These are phyloP conservation scores for Leptographium galeiforme DNA, from an alignment of 2,329 filamentous ascomycete genomes.

Conservation along the genomic window DNA sequence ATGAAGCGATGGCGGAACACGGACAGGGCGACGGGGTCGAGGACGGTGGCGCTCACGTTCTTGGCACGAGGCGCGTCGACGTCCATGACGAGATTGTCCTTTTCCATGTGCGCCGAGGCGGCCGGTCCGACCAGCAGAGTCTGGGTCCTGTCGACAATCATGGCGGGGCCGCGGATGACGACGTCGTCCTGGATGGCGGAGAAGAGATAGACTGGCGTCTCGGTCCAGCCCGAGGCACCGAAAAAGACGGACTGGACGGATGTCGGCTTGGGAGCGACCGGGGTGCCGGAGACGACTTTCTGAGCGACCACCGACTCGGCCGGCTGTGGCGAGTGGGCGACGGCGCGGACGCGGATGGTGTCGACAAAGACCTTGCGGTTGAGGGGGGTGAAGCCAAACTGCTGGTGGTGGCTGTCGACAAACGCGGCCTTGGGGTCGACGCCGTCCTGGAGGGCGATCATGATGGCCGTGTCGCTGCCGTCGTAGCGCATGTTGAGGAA, in stretches of 20 bases:
- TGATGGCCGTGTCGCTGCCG: slow-evolving; percentile 78
- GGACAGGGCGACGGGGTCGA: slow-evolving; percentile 55
- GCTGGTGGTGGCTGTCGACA: slow-evolving; percentile 53
- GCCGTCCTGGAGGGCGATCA: slow-evolving; percentile 35
- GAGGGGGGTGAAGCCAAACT: slow-evolving; percentile 49
- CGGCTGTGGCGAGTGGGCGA: slow-evolving; percentile 47
- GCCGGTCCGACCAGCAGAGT: slow-evolving; percentile 57
- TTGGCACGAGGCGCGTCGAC: slow-evolving; percentile 28
- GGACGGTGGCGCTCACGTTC: slow-evolving; percentile 23
- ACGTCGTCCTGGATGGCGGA: neutral
- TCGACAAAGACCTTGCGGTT: slow-evolving; percentile 60
- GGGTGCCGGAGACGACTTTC: slow-evolving; percentile 29
- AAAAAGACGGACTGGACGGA: neutral
- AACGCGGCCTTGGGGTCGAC: slow-evolving; percentile 36
- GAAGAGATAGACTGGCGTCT: neutral
- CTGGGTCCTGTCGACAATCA: slow-evolving; percentile 53
- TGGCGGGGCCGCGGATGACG: slow-evolving; percentile 41
- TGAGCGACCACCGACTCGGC: slow-evolving; percentile 39
- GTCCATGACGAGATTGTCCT: slow-evolving; percentile 41
- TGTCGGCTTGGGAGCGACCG: slow-evolving; percentile 32
- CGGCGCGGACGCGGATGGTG: slow-evolving; percentile 55
- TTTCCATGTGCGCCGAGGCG: slow-evolving; percentile 46
- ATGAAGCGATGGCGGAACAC: slow-evolving; percentile 75
- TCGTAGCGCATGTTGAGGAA: slow-evolving; percentile 90
- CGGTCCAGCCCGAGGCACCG: neutral